phyloP scores from a whole-genome alignment of 352 stramenopile genomes.

The Globisporangium abappressorium region DNA sequence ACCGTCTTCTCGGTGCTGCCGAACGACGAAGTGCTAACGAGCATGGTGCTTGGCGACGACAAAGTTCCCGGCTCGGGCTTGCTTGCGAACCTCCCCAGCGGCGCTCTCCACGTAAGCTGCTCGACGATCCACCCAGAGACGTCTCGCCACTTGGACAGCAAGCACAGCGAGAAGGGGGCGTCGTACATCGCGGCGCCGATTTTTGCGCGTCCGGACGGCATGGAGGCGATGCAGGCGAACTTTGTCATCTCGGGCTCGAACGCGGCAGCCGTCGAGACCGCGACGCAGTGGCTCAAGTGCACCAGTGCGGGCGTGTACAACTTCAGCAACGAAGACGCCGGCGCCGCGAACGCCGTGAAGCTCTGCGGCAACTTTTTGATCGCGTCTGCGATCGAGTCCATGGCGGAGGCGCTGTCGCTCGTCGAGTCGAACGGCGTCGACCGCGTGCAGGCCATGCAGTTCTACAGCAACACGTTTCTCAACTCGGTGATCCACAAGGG shows the following conservation, averaged over 20 bases:
- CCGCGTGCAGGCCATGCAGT: conserved; percentile 66
- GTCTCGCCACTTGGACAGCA: conserved; percentile 35
- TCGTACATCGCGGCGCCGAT: conserved; percentile 62
- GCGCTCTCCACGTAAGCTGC: conserved; percentile 59
- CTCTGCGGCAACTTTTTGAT: conserved; percentile 84
- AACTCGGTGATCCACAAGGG: conserved; percentile 80
- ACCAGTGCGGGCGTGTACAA: conserved; percentile 41
- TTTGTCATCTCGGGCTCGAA: conserved; percentile 57
- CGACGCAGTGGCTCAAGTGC: conserved; percentile 37
- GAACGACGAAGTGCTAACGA: conserved; percentile 57
- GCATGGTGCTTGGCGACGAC: conserved; percentile 34
- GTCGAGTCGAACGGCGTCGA: conserved; percentile 72
- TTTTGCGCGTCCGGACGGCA: conserved; percentile 69
- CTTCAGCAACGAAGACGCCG: conserved; percentile 54
- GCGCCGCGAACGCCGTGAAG: conserved; percentile 74
- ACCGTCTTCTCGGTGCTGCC: conserved; percentile 66
- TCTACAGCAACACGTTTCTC: conserved; percentile 80
- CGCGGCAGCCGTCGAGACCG: conserved; percentile 27
- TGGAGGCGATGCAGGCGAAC: conserved; percentile 64
- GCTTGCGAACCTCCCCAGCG: conserved; percentile 30
- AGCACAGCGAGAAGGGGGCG: conserved; percentile 27
- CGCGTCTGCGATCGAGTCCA: conserved; percentile 70
- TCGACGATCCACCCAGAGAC: conserved; percentile 70
- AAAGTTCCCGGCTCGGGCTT: conserved; percentile 24
- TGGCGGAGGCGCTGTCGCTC: conserved; percentile 66